phyloP scores from a whole-genome alignment of 352 stramenopile genomes.

The Phytophthora sp. region DNA sequence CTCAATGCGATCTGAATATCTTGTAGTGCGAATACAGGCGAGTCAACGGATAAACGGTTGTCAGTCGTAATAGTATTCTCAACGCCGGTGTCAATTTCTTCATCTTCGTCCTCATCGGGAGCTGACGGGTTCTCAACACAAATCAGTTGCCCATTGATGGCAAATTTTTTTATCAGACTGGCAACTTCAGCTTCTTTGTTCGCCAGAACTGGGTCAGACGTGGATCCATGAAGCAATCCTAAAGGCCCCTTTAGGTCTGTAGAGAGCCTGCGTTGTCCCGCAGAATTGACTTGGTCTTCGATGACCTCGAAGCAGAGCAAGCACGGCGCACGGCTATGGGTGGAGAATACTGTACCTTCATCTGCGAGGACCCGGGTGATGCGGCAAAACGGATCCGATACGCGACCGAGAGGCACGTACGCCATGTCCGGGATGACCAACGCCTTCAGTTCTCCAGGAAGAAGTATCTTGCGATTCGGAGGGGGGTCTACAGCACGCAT shows the following conservation, averaged over 20 bases:
- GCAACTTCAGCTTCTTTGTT: conserved; percentile 57
- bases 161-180: conserved; percentile 58
- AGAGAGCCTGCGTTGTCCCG: conserved; percentile 46
- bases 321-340: conserved; percentile 72
- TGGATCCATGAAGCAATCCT: background rate
- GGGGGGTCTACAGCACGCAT: conserved; percentile 73
- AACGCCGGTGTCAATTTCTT: conserved; percentile 21
- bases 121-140: conserved; percentile 40
- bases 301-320: conserved; percentile 84
- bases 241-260: conserved; percentile 4
- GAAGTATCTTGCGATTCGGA: conserved; percentile 65
- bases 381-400: conserved; percentile 71
- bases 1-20: conserved; percentile 15
- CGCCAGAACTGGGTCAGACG: conserved; percentile 28
- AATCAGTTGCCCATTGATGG: conserved; percentile 70
- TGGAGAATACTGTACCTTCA: conserved; percentile 87
- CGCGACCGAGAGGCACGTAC: conserved; percentile 75
- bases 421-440: conserved; percentile 72
- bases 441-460: conserved; percentile 50
- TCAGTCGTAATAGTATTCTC: conserved; percentile 20
- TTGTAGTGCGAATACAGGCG: conserved; percentile 3
- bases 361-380: conserved; percentile 70
- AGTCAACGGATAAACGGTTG: background rate
- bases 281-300: conserved; percentile 72
- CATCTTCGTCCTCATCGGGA: conserved; percentile 48